phyloP scores from a whole-genome alignment of 768 basidiomycete genomes.

The Amanita rimosa region DNA sequence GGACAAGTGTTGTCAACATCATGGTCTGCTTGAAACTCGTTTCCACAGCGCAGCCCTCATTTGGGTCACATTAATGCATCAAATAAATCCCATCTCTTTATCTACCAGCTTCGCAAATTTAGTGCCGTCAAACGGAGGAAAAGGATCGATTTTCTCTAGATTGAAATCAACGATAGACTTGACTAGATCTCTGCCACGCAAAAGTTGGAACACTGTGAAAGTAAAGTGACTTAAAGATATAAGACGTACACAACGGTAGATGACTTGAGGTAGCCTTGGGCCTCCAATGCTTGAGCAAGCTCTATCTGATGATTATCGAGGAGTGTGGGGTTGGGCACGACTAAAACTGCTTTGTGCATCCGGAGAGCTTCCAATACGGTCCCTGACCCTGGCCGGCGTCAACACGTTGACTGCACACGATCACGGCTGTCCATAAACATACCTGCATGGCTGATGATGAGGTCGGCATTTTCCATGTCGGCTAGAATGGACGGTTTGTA shows the following conservation, averaged over 20 bases:
- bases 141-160: conserved; percentile 32
- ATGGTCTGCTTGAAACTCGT: no score
- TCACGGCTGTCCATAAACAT: background rate
- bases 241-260: conserved; percentile 47
- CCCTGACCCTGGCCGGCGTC: conserved; percentile 58
- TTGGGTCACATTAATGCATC: no score
- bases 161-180: conserved; percentile 41
- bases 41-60: no score
- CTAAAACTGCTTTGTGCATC: conserved; percentile 64
- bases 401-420: background rate
- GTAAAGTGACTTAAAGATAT: background rate
- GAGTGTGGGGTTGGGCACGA: conserved; percentile 81
- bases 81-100: conserved; percentile 67
- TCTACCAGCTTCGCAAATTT: conserved; percentile 61
- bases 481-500: conserved; percentile 66
- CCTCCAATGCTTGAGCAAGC: conserved; percentile 58
- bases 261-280: conserved; percentile 44
- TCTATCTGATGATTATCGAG: conserved; percentile 93
- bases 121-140: conserved; percentile 59
- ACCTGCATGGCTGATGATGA: conserved; percentile 95
- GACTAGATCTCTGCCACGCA: conserved; percentile 37
- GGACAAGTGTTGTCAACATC: no score
- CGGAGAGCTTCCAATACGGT: conserved; percentile 87
- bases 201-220: background rate
- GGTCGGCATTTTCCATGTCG: conserved; percentile 53